Percentiles rank a stretch among this genome's conserved stretches.
phyloP scores from a whole-genome alignment of 331 rosid genomes.

The Arachis monticola region DNA sequence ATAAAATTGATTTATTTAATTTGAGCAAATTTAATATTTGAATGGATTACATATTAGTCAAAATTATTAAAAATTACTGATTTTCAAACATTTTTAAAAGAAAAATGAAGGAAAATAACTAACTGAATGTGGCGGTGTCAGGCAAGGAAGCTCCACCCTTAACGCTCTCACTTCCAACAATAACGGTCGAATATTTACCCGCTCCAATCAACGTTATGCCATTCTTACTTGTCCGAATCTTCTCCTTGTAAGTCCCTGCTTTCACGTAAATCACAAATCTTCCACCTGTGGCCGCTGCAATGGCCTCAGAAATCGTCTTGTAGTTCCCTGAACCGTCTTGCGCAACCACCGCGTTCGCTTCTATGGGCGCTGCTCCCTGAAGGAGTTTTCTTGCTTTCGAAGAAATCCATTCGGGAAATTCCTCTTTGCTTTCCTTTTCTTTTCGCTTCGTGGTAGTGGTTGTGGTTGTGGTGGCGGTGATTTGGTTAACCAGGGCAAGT shows the following conservation, averaged over 20 bases:
- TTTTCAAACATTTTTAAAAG: background rate
- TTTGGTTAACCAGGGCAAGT: slow-evolving; percentile 49
- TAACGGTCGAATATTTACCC: slow-evolving; percentile 52
- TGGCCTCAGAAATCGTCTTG: slow-evolving; percentile 52
- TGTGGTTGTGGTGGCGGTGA: background rate
- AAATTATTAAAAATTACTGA: no score
- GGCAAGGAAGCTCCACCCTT: slow-evolving; percentile 40
- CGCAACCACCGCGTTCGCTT: slow-evolving; percentile 55
- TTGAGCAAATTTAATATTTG: no score
- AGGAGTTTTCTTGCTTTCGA: slow-evolving; percentile 42
- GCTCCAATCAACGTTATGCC: slow-evolving; percentile 64
- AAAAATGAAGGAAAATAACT: slow-evolving; percentile 24
- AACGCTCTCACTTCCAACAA: slow-evolving; percentile 42
- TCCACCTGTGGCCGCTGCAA: slow-evolving; percentile 52
- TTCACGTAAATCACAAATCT: slow-evolving; percentile 61
- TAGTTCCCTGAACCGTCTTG: slow-evolving; percentile 61
- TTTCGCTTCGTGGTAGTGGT: background rate
- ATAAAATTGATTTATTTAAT: no score
- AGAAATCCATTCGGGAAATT: slow-evolving; percentile 51
- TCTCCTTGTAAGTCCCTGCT: slow-evolving; percentile 54
- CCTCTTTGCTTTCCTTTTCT: background rate
- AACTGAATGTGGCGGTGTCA: slow-evolving; percentile 54
- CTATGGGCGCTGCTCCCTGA: slow-evolving; percentile 32
- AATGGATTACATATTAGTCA: no score
- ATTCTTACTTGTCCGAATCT: slow-evolving; percentile 48